Evolutionary conservation across 2,329 filamentous ascomycete genomes (phyloP).

Genomic region (Xylariales sp.): DNA sequence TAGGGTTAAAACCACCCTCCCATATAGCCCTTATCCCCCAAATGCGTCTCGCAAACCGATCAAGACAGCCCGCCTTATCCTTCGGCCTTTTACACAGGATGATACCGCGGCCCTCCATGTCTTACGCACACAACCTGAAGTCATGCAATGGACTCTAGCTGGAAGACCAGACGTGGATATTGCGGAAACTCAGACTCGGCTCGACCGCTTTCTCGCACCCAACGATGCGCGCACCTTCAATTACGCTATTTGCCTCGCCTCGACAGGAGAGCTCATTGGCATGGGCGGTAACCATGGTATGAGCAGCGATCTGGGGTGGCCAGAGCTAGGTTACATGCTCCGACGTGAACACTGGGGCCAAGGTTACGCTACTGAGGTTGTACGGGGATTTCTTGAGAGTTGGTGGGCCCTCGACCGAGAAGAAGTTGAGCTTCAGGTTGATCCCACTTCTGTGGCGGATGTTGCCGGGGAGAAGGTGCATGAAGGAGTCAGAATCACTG

Average conservation of each 20-base stretch:
- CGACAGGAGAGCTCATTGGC: slow-evolving; percentile 48
- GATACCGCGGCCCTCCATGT: slow-evolving; percentile 47
- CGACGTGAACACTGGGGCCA: slow-evolving; percentile 48
- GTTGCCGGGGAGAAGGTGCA: slow-evolving; percentile 10
- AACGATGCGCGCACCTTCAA: slow-evolving; percentile 50
- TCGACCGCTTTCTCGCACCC: slow-evolving; percentile 40
- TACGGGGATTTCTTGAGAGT: slow-evolving; percentile 37
- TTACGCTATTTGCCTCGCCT: slow-evolving; percentile 45
- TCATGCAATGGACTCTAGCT: slow-evolving; percentile 55
- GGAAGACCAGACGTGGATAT: slow-evolving; percentile 38
- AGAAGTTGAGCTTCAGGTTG: slow-evolving; percentile 38
- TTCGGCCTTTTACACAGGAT: slow-evolving; percentile 44
- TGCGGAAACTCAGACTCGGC: slow-evolving; percentile 34
- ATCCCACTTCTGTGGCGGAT: slow-evolving; percentile 27
- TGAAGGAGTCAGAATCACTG: slow-evolving; percentile 25
- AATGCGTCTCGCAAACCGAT: slow-evolving; percentile 33
- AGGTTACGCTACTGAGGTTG: slow-evolving; percentile 54
- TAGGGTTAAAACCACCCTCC: slow-evolving; percentile 45
- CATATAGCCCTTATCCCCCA: slow-evolving; percentile 35
- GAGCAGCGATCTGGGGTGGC: slow-evolving; percentile 41
- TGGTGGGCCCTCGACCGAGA: slow-evolving; percentile 47
- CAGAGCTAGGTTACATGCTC: slow-evolving; percentile 56
- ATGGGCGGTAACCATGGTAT: slow-evolving; percentile 37
- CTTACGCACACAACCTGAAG: slow-evolving; percentile 53
- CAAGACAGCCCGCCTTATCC: slow-evolving; percentile 47